phyloP scores from a whole-genome alignment of 139 green algal species.

The Haematococcus lacustris region DNA sequence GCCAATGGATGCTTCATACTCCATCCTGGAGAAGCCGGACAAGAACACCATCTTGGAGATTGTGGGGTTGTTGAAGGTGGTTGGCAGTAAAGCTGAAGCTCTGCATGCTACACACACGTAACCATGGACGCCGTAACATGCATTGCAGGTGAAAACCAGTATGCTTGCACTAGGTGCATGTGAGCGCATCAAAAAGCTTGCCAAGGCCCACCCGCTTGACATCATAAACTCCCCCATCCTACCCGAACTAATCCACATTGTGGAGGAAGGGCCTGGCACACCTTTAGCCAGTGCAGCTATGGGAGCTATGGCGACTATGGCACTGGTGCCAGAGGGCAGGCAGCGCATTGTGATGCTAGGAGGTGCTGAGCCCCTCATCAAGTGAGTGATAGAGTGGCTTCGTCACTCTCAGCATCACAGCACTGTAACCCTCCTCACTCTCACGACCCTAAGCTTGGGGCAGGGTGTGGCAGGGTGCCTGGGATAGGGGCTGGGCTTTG shows the following conservation, averaged over 20 bases:
- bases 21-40: too few relatives aligned
- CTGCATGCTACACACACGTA: too few relatives aligned
- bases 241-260: constrained; percentile 1
- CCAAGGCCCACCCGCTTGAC: constrained; percentile 15
- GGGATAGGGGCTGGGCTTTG: not conserved
- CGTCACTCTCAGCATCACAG: too few relatives aligned
- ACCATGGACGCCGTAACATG: too few relatives aligned
- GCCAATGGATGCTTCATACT: too few relatives aligned
- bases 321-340: constrained; percentile 22
- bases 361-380: constrained; percentile 7
- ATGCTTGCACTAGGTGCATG: constrained; percentile 33
- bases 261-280: constrained; percentile 13
- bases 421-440: too few relatives aligned
- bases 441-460: not conserved
- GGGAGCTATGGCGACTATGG: constrained; percentile 18
- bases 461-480: too few relatives aligned
- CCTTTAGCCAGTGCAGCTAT: constrained; percentile 12
- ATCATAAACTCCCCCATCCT: constrained; percentile 19
- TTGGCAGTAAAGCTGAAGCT: too few relatives aligned
- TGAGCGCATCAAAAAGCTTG: constrained; percentile 29
- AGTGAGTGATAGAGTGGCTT: constrained; percentile 4
- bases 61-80: too few relatives aligned
- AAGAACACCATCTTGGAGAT: too few relatives aligned
- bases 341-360: constrained; percentile 21
- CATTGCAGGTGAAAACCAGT: constrained; percentile 24